Base-by-base conservation (phyloP, 768 basidiomycete genomes). In the Pleurotus sapidus region DNA sequence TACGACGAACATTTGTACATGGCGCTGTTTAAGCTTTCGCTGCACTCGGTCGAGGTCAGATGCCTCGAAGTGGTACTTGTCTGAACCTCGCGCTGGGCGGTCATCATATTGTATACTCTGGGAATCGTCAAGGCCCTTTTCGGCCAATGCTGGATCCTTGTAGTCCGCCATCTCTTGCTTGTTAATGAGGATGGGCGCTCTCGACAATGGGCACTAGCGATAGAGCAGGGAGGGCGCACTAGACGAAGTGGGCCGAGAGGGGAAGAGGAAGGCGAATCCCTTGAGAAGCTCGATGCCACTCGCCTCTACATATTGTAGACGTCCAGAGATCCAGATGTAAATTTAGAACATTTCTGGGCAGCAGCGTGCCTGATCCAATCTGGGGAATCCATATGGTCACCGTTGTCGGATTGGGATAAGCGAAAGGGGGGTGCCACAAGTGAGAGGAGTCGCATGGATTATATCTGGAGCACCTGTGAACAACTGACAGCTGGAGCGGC, bases 21-120 rank as follows among this genome's bases (percentile, higher is more conserved):
- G 88, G 27, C 88, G 83, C 70, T 89, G 87, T 70, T 88, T 84
- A 38, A 91, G 78, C 38, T 81, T 80, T 25, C 89, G 81, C 63
- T 91, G 89, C 4, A 91, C 87, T 27, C 76, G 77, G 64, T 91
- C 89, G 49, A 86, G 72, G 65, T 88, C 86, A 55, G 80, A 77
- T n/a, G 72, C 77, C 61, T 86, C 82, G 59, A 88, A 81, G 45
- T 77, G 73, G 68, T 75, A 74, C 30, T 77, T 74, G 17, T 55
- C 37, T 38, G 51, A 15, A 18, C 14, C 39, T 34, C 30, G 30
- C 14, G 24, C 49, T 12, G 20, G 14, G 30, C 38, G 37, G 14
- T 40, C 51, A 3, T 40, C 51, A 17, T 45, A 45, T 7, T n/a
- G 42, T 17, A 40, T 17, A 25, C 51, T 54, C 15, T 14, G 6